Evolutionary conservation across 106 monocot species (phyloP).

Genomic region (Dactylorhiza incarnata): DNA sequence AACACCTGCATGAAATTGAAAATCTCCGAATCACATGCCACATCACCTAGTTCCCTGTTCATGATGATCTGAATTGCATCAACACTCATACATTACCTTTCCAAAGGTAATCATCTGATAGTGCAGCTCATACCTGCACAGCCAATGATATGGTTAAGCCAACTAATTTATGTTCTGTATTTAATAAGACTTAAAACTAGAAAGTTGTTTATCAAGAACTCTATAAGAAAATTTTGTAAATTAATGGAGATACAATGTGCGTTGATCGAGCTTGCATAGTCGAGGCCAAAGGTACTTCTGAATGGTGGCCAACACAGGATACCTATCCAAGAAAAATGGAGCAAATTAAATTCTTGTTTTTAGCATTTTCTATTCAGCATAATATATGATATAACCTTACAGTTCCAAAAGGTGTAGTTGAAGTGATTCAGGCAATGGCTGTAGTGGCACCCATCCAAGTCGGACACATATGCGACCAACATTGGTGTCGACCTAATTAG

Average conservation of each 20-base stretch:
- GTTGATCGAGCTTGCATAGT: conserved; percentile 56
- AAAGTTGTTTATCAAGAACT: not conserved
- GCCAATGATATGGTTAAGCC: not conserved
- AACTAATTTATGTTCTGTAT: not conserved
- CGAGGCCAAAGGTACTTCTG: conserved; percentile 74
- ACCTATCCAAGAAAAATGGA: conserved; percentile 38
- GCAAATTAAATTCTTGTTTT: not conserved
- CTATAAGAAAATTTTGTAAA: not conserved
- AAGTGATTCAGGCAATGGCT: conserved; percentile 88
- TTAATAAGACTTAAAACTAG: not conserved
- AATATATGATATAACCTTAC: conserved; percentile 26
- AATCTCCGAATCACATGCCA: conserved; percentile 8
- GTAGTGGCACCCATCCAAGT: conserved; percentile 95
- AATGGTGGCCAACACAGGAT: conserved; percentile 86
- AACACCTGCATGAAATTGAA: conserved; percentile 44
- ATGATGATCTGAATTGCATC: not conserved
- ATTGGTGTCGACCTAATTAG: conserved; percentile 82
- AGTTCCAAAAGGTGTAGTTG: conserved; percentile 87
- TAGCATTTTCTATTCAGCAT: not conserved
- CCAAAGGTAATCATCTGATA: conserved; percentile 82
- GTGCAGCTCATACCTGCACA: conserved; percentile 67
- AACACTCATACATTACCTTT: conserved; percentile 33
- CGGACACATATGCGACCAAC: conserved; percentile 94
- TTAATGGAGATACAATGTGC: conserved; percentile 34
- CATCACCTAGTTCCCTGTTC: not conserved